These are phyloP conservation scores for Colletotrichum incanum DNA, from an alignment of 2,329 filamentous ascomycete genomes.

Conservation along the genomic window DNA sequence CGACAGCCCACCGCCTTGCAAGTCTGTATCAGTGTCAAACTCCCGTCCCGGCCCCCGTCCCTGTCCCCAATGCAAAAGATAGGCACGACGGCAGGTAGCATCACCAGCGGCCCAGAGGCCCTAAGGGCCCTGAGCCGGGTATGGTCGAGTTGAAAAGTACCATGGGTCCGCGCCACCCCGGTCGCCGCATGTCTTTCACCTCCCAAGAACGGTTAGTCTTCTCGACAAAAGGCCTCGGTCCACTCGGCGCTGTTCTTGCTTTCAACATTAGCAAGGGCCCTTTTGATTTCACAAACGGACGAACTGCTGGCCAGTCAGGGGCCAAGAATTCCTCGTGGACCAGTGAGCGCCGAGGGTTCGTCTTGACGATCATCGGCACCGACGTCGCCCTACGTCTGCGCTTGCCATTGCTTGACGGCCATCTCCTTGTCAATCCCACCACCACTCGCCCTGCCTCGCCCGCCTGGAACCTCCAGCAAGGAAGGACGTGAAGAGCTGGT, in stretches of 20 bases:
- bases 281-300: conserved; percentile 23
- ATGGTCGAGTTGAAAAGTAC: conserved; percentile 30
- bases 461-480: not conserved
- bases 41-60: not conserved
- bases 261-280: not conserved
- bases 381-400: conserved; percentile 30
- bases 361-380: conserved; percentile 43
- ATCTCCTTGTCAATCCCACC: conserved; percentile 22
- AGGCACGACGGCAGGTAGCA: conserved; percentile 4
- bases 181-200: conserved; percentile 47
- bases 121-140: not conserved
- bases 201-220: conserved; percentile 49
- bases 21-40: not conserved
- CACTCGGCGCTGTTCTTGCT: conserved; percentile 42
- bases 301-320: conserved; percentile 24
- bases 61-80: not conserved
- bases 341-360: conserved; percentile 29
- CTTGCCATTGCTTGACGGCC: conserved; percentile 21
- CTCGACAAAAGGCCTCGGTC: conserved; percentile 46
- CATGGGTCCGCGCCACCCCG: conserved; percentile 37
- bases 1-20: not conserved
- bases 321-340: conserved; percentile 19
- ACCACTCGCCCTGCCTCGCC: not conserved
- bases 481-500: not conserved
- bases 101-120: not conserved